A percentile compares a stretch with the other conserved stretches of the same genome.
phyloP scores from a whole-genome alignment of 1,139 yeast species.

The Pneumocystis murina region DNA sequence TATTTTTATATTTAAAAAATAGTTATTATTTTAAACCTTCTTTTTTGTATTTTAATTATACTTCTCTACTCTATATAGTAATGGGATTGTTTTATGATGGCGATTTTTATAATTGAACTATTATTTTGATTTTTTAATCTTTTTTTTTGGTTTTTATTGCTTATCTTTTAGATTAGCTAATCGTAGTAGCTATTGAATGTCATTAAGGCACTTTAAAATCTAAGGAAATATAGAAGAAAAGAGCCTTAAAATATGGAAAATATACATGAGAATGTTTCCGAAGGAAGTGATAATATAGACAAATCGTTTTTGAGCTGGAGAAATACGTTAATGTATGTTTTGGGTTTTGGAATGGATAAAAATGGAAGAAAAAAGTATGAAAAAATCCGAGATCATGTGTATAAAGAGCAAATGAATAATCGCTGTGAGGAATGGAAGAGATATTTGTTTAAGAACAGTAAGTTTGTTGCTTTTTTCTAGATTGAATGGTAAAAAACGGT shows the following conservation, averaged over 20 bases:
- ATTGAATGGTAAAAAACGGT: background rate
- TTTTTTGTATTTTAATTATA: too few relatives aligned
- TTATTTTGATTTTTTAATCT: background rate
- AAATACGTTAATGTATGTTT: constrained; percentile 8
- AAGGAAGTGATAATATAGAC: background rate
- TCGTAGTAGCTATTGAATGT: background rate
- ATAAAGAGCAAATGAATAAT: constrained; percentile 43
- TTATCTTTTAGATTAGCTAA: background rate
- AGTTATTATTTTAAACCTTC: too few relatives aligned
- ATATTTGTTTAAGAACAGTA: constrained; percentile 53
- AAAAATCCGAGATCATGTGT: constrained; percentile 9
- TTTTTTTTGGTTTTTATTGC: background rate
- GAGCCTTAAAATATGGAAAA: background rate
- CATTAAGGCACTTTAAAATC: background rate
- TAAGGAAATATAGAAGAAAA: background rate
- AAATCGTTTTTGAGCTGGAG: constrained; percentile 15
- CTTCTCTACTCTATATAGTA: too few relatives aligned
- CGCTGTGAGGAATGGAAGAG: constrained; percentile 58
- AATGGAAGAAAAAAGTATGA: constrained; percentile 5
- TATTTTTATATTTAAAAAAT: constrained; percentile 16
- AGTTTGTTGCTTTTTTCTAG: background rate
- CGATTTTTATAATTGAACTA: too few relatives aligned
- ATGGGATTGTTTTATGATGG: too few relatives aligned
- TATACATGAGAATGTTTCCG: background rate
- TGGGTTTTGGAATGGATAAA: constrained; percentile 4